Evolutionary conservation across 305 asterid species (phyloP), one percentile per base, ranked within the genome.

Genomic region (Nicotiana rustica): DNA sequence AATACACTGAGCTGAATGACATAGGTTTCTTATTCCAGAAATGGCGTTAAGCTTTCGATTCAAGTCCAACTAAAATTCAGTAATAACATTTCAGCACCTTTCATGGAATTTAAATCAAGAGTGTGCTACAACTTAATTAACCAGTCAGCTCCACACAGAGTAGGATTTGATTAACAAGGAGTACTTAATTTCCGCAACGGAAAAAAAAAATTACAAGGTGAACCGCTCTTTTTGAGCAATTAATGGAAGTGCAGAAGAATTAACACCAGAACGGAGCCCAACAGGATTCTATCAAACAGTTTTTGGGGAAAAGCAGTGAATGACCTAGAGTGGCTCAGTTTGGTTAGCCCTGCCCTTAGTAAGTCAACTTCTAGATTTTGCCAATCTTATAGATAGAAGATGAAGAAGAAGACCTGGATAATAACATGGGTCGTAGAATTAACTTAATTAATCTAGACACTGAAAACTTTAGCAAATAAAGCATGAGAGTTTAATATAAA

Each of bases 211-310:
- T 25, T 29, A 29, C 65, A 75, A 49, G 64, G 44, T 73, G 79
- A 0, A 44, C 78, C 47, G 19, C 61, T 73, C 62, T 44, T 47
- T 71, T 19, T 44, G 38, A 21, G 62, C 62, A 71, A 73, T 73
- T 21, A 41, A 73, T 47, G 41, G 62, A 47, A 47, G 9, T 13
- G 3, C n/a, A 7, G 52, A 73, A 73, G 7, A 47, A 73, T 25
- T 21, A 21, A 21, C 79, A 73, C 41, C 12, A 73, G 47, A 41
- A 73, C 49, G 41, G 64, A 73, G 79, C 62, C 64, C 41, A 73
- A 49, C 21, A 49, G 79, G 15, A 38, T 49, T 73, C 41, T 21
- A n/a, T 6, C 62, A 52, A 73, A 38, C 44, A 4, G 4, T 25
- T 49, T 73, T 47, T 14, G 4, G 41, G 44, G 25, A 49, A 25